Evolutionary conservation across 78 protist genomes (phyloP).

Genomic region (Dictyostelium brefeldianum): DNA sequence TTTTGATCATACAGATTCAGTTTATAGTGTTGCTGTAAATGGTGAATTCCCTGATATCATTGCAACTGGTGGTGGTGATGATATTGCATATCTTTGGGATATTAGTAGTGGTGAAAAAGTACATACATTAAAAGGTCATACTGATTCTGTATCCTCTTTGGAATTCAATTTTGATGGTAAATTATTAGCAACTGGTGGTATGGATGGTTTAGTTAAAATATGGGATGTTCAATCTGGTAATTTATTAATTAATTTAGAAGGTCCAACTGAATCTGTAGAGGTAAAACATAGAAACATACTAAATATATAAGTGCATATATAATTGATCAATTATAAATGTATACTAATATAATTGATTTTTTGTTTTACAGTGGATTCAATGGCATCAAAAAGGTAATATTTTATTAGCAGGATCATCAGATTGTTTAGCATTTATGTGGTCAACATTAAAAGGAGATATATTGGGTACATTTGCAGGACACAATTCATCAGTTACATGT

Average conservation of each 20-base stretch:
- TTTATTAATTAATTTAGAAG: slow-evolving; percentile 62
- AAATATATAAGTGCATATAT: too few species aligned
- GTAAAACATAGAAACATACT: background rate
- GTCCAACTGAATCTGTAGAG: slow-evolving; percentile 76
- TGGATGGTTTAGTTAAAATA: slow-evolving; percentile 71
- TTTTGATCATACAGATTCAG: slow-evolving; percentile 81
- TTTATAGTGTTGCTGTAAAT: slow-evolving; percentile 48
- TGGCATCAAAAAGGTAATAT: slow-evolving; percentile 90
- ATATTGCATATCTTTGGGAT: slow-evolving; percentile 80
- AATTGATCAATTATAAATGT: too few species aligned
- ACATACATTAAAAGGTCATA: slow-evolving; percentile 76
- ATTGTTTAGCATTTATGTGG: slow-evolving; percentile 86
- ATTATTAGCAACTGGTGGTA: slow-evolving; percentile 86
- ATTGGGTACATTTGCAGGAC: slow-evolving; percentile 74
- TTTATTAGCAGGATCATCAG: slow-evolving; percentile 80
- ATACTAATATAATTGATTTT: background rate
- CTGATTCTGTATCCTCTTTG: slow-evolving; percentile 65
- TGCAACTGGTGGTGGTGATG: slow-evolving; percentile 86
- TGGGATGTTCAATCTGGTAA: slow-evolving; percentile 84
- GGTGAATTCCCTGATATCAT: background rate
- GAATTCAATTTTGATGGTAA: slow-evolving; percentile 81
- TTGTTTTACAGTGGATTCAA: slow-evolving; percentile 38
- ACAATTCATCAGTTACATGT: slow-evolving; percentile 75
- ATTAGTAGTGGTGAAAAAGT: slow-evolving; percentile 40
- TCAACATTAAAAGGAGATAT: slow-evolving; percentile 57